These are phyloP conservation scores for Trichoderma sp. DNA, from an alignment of 2,329 filamentous ascomycete species.

Conservation along the genomic window DNA sequence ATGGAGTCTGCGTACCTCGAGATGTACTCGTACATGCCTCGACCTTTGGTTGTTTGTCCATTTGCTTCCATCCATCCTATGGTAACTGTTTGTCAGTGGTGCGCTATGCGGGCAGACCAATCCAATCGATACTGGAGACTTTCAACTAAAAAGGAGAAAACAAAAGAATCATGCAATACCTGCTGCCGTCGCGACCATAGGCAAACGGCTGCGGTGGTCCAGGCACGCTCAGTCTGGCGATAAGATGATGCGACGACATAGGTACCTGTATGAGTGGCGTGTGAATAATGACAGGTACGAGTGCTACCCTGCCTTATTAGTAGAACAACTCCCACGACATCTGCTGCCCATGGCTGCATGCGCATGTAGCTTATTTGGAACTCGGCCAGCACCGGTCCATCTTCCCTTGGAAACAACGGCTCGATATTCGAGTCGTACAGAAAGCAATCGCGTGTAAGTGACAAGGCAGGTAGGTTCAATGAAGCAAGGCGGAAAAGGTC, in stretches of 20 bases:
- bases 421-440: neutral
- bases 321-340: no score
- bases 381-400: constrained; percentile 11
- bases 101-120: neutral
- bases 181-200: neutral
- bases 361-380: neutral
- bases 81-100: no score
- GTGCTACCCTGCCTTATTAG: no score
- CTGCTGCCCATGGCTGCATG: neutral
- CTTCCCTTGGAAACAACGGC: neutral
- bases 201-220: neutral
- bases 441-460: no score
- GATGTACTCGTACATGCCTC: no score
- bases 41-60: no score
- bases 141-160: no score
- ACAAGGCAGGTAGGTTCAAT: no score
- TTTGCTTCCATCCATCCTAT: no score
- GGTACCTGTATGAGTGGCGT: constrained; percentile 8
- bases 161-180: no score
- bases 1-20: no score
- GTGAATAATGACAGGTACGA: neutral
- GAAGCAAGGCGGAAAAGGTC: no score
- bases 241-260: constrained; percentile 1
- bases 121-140: neutral
- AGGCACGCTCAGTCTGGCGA: constrained; percentile 1